Percentiles rank a stretch among this genome's conserved stretches.
Evolutionary conservation across 179 eudicot species (phyloP).

Genomic region (Actinidia chinensis): DNA sequence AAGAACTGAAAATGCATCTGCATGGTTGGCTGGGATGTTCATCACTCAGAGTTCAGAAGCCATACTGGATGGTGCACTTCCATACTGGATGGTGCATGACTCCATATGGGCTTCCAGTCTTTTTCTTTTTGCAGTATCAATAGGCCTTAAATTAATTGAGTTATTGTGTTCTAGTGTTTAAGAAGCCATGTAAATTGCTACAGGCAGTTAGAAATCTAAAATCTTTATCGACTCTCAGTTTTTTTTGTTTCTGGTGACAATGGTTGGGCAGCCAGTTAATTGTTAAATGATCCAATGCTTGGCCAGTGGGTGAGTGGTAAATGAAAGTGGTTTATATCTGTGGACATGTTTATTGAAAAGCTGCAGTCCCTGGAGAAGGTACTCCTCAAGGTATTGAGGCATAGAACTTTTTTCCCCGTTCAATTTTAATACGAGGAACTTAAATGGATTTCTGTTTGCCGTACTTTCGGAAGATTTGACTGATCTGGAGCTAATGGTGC

Average conservation of each 20-base stretch:
- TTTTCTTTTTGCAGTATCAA: not conserved
- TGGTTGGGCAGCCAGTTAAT: not conserved
- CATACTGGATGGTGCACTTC: too few relatives aligned
- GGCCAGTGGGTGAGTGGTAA: constrained; percentile 72
- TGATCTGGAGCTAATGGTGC: not conserved
- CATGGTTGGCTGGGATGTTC: not conserved
- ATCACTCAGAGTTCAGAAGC: too few relatives aligned
- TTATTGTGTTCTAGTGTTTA: constrained; percentile 2
- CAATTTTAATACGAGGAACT: not conserved
- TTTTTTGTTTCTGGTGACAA: not conserved
- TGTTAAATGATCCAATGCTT: constrained; percentile 32
- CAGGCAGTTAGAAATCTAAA: not conserved
- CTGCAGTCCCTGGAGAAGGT: constrained; percentile 75
- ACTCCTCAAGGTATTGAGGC: constrained; percentile 46
- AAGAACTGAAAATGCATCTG: constrained; percentile 8
- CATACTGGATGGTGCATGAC: not conserved
- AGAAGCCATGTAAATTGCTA: constrained; percentile 1
- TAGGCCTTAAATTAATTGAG: not conserved
- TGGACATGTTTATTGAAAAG: constrained; percentile 67
- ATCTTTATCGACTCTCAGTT: not conserved
- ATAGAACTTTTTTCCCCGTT: not conserved
- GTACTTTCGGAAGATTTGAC: not conserved
- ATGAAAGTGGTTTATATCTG: constrained; percentile 56
- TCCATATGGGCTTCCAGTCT: not conserved
- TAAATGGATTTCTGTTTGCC: constrained; percentile 9